phyloP scores from a whole-genome alignment of 129 eudicot genomes.

The Centrapalus pauciflorus region DNA sequence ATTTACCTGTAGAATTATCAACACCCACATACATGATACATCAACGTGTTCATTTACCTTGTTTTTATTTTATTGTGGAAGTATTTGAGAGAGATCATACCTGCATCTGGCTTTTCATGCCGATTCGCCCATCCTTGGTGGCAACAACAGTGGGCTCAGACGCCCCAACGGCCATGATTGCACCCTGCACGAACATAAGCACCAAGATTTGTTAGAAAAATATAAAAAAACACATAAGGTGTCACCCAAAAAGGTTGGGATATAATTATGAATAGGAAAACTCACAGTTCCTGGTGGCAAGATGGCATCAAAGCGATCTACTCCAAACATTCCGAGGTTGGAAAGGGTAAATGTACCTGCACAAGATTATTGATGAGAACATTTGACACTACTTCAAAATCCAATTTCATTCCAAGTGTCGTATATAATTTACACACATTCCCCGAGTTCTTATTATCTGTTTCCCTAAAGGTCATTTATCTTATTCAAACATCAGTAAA shows the following conservation, averaged over 20 bases:
- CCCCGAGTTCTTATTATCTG: too few relatives aligned
- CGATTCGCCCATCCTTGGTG: conserved; percentile 92
- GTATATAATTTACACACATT: too few relatives aligned
- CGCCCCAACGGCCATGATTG: conserved; percentile 98
- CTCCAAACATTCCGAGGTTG: conserved; percentile 99
- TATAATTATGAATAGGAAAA: conserved; percentile 10
- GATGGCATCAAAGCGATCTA: conserved; percentile 98
- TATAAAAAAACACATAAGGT: background rate
- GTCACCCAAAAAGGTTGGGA: background rate
- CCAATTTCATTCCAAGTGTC: background rate
- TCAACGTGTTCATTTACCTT: background rate
- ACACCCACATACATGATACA: background rate
- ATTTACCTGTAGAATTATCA: conserved; percentile 55
- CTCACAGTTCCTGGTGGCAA: conserved; percentile 99
- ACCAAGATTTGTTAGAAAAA: background rate
- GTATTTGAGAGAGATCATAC: conserved; percentile 23
- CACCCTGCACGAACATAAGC: conserved; percentile 55
- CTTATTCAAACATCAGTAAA: too few relatives aligned
- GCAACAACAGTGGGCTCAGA: conserved; percentile 89
- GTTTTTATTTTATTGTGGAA: too few relatives aligned
- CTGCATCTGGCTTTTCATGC: conserved; percentile 97
- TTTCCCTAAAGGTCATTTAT: too few relatives aligned
- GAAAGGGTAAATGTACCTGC: conserved; percentile 96
- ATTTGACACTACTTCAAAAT: background rate
- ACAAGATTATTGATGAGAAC: conserved; percentile 7